Conservation (phyloP, 208 protist genomes). For the Trypanosoma conorhini region DNA sequence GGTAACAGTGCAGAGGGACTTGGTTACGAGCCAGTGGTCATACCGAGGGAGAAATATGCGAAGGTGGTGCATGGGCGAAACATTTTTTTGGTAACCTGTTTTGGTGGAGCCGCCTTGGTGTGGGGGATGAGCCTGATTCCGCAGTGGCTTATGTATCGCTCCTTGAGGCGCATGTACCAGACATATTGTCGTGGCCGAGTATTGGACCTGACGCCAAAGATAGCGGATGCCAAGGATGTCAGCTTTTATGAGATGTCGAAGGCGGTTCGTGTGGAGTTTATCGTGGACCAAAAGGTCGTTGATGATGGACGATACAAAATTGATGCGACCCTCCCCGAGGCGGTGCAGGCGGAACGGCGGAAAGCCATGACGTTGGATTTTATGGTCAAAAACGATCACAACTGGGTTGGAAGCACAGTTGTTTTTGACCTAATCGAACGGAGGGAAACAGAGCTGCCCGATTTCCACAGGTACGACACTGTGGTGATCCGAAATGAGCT, state of each 20-base stretch:
- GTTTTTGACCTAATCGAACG: constrained; percentile 66
- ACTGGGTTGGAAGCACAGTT: constrained; percentile 82
- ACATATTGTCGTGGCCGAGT: constrained; percentile 62
- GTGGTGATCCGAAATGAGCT: constrained; percentile 80
- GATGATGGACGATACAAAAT: constrained; percentile 71
- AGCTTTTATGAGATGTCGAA: constrained; percentile 75
- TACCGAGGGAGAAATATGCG: constrained; percentile 80
- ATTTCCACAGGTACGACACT: constrained; percentile 72
- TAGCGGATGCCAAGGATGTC: constrained; percentile 70
- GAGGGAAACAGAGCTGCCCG: constrained; percentile 34
- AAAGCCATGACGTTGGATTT: constrained; percentile 84
- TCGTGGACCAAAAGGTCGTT: constrained; percentile 63
- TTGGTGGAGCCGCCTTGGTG: constrained; percentile 41
- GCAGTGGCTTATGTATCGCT: constrained; percentile 59
- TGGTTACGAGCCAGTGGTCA: constrained; percentile 43
- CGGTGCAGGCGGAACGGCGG: constrained; percentile 53
- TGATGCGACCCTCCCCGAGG: constrained; percentile 49
- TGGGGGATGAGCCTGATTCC: constrained; percentile 48
- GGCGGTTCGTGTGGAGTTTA: constrained; percentile 71
- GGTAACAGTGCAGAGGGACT: neutral
- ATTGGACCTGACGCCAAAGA: constrained; percentile 79
- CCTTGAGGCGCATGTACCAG: constrained; percentile 44
- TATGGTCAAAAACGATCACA: constrained; percentile 81
- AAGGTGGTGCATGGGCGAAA: constrained; percentile 67
- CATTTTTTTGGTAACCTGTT: constrained; percentile 58